phyloP scores from a whole-genome alignment of 2,329 filamentous ascomycete species.

The Pseudogymnoascus sp. region DNA sequence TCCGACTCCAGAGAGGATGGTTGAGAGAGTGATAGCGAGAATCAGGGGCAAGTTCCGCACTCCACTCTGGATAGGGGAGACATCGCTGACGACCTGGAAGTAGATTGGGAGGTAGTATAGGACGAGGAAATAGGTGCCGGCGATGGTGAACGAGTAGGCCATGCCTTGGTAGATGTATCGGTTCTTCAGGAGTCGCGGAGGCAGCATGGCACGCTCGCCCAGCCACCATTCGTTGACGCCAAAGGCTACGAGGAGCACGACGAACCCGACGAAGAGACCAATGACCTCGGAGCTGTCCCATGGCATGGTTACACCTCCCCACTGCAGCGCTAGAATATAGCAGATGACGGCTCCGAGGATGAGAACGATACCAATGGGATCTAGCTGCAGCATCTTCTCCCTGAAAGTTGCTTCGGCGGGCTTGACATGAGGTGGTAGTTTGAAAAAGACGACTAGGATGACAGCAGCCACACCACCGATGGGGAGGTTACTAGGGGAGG shows the following conservation, averaged over 20 bases:
- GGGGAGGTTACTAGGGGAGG: conserved; percentile 33
- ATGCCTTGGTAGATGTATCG: conserved; percentile 37
- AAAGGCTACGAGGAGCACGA: conserved; percentile 29
- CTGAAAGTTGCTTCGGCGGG: conserved; percentile 31
- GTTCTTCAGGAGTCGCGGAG: conserved; percentile 35
- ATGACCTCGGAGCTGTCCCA: conserved; percentile 37
- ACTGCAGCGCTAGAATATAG: conserved; percentile 40
- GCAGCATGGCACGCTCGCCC: conserved; percentile 43
- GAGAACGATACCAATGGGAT: conserved; percentile 37
- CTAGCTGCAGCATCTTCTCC: conserved; percentile 42
- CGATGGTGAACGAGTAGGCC: conserved; percentile 36
- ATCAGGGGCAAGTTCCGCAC: conserved; percentile 36
- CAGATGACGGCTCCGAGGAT: conserved; percentile 38
- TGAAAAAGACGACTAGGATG: conserved; percentile 37
- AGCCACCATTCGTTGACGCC: conserved; percentile 33
- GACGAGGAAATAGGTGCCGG: conserved; percentile 36
- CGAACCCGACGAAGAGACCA: conserved; percentile 35
- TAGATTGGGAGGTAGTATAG: conserved; percentile 43
- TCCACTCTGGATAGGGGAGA: conserved; percentile 31
- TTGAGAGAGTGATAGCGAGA: conserved; percentile 36
- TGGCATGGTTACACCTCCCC: conserved; percentile 36
- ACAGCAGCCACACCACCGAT: conserved; percentile 33
- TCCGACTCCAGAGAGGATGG: conserved; percentile 32
- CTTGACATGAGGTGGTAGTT: conserved; percentile 33
- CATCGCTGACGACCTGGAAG: conserved; percentile 41